Conservation (phyloP, 78 protist species). For the Capsaspora owczarzaki region DNA sequence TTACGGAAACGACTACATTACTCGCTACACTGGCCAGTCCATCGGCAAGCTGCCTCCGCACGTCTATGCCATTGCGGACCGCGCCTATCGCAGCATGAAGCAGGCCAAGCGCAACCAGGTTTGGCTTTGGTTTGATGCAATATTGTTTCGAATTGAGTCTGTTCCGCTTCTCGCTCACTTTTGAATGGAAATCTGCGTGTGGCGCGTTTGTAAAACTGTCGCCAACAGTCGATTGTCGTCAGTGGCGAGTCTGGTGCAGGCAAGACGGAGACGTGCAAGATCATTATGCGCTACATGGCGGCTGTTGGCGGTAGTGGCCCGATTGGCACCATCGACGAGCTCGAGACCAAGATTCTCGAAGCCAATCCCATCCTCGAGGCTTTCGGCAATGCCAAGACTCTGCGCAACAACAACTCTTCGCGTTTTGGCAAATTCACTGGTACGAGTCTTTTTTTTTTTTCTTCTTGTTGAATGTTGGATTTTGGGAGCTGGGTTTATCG, state of each 20-base stretch:
- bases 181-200: too few species aligned
- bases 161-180: too few species aligned
- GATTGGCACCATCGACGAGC: background rate
- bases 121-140: too few species aligned
- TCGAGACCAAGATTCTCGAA: conserved; percentile 43
- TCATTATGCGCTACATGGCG: conserved; percentile 31
- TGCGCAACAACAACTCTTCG: conserved; percentile 82
- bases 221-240: background rate
- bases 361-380: conserved; percentile 62
- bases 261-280: conserved; percentile 83
- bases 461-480: too few species aligned
- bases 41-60: conserved; percentile 78
- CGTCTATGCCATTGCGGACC: conserved; percentile 80
- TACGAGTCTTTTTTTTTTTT: too few species aligned
- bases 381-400: conserved; percentile 90
- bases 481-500: too few species aligned
- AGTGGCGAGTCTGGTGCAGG: conserved; percentile 83
- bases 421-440: conserved; percentile 89
- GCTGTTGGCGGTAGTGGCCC: background rate
- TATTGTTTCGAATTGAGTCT: too few species aligned
- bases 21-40: conserved; percentile 40
- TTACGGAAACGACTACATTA: background rate
- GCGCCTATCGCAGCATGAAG: conserved; percentile 16
- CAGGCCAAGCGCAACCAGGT: background rate
- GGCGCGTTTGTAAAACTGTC: background rate